Evolutionary conservation across 139 green algal genomes (phyloP), one percentile per base, ranked within the genome.

Genomic region (Tetradesmus obliquus): DNA sequence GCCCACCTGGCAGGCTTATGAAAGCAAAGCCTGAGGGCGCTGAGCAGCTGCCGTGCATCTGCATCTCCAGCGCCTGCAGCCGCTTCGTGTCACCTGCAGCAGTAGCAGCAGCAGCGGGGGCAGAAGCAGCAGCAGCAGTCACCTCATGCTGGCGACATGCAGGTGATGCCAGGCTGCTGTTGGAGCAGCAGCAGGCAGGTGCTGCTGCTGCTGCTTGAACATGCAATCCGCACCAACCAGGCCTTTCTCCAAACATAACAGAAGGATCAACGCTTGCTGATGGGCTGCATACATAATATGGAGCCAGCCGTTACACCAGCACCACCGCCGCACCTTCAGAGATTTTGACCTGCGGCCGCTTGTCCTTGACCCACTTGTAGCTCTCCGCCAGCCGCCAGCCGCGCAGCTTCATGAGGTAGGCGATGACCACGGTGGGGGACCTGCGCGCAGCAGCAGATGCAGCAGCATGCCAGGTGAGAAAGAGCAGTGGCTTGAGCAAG

Each of bases 341-440:
- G 66, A 97, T 93, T 82, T 96, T 90, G 12, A 96, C 93, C 10
- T 12, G 82, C 0, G 90, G 90, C 60, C 95, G 93, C 74, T 95
- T 94, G 82, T 98, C 96, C 90, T 96, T 97, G 19, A 99, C 96
- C 95, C 96, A 98, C 83, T 95, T 94, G 87, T 97, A 98, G 71
- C 93, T 96, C 86, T 99, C 96, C 24, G 93, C 90, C 79, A 99
- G 92, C 51, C 95, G 90, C 97, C 96, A 98, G 17, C 92, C 90
- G 12, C 95, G 93, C 66, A 94, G 85, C 66, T 96, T 95, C 97
- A 99, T 99, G 3, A 99, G 90, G 93, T 98, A 99, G 1, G 91
- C 96, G 7, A 99, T 96, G 2, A 96, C 94, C 24, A 98, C 90
- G 0, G 93, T 92, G 2, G 96, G 93, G 17, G 92, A 97, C 79